Conservation (phyloP, 192 early-diverging fungal species). For the Podila clonocystis region DNA sequence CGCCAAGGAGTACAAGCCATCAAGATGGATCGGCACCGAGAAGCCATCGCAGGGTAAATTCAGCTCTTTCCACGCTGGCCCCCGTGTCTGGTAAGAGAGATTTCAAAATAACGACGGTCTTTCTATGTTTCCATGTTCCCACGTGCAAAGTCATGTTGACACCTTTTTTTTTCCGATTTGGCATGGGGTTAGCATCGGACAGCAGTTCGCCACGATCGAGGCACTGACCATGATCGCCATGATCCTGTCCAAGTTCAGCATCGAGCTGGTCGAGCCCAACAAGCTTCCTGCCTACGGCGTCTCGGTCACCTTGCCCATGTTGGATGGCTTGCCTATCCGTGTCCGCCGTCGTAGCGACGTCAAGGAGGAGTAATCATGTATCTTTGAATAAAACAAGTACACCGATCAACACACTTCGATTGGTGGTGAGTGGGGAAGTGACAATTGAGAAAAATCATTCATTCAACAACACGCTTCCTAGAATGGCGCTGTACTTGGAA, state of each 20-base stretch:
- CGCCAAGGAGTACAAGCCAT: conserved; percentile 69
- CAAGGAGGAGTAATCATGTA: no score
- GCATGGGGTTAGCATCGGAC: conserved; percentile 22
- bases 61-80: conserved; percentile 65
- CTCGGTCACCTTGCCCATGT: conserved; percentile 52
- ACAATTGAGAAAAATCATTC: no score
- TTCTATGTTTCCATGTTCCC: no score
- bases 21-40: conserved; percentile 67
- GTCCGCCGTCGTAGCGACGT: conserved; percentile 5
- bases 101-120: no score
- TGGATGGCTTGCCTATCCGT: conserved; percentile 35
- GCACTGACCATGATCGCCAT: conserved; percentile 31
- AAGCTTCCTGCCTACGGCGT: conserved; percentile 19
- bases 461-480: no score
- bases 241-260: conserved; percentile 34
- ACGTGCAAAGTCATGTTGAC: no score
- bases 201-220: conserved; percentile 51
- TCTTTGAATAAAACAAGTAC: no score
- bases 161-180: no score
- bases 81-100: conserved; percentile 54
- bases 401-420: no score
- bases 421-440: no score
- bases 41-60: conserved; percentile 56
- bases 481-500: no score
- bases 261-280: conserved; percentile 37